Percentiles rank a stretch among this genome's conserved stretches.
Conservation (phyloP, 2,329 filamentous ascomycete genomes). For the Coniochaeta ligniaria region DNA sequence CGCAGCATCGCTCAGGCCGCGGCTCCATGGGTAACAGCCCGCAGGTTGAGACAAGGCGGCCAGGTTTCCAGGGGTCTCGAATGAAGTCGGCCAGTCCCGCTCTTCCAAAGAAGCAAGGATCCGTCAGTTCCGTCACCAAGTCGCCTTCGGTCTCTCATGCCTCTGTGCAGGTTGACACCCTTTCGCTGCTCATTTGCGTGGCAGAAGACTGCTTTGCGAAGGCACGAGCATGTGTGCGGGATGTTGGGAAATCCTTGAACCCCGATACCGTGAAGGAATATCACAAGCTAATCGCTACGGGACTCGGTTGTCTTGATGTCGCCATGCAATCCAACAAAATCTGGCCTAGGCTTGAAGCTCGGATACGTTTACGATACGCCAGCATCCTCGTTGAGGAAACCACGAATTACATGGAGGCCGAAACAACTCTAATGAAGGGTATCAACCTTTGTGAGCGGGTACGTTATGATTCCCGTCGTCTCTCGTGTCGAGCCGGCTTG, state of each 20-base stretch:
- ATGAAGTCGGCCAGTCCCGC: conserved; percentile 7
- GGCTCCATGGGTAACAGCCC: conserved; percentile 6
- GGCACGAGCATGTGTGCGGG: conserved; percentile 49
- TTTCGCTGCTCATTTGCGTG: conserved; percentile 58
- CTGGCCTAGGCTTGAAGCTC: conserved; percentile 60
- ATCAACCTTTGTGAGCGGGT: conserved; percentile 63
- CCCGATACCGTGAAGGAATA: conserved; percentile 54
- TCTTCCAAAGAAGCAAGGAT: conserved; percentile 14
- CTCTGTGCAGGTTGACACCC: conserved; percentile 38
- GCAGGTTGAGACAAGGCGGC: conserved; percentile 10
- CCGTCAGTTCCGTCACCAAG: conserved; percentile 16
- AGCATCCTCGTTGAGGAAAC: conserved; percentile 68
- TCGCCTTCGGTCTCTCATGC: conserved; percentile 31
- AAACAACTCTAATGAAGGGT: conserved; percentile 64
- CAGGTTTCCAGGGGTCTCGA: conserved; percentile 7
- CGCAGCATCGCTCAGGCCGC: neutral
- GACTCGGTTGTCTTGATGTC: conserved; percentile 64
- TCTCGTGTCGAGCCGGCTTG: neutral
- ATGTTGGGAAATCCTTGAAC: conserved; percentile 41
- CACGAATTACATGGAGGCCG: conserved; percentile 66
- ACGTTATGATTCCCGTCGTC: conserved; percentile 6
- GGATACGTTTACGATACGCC: conserved; percentile 63
- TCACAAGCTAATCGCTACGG: conserved; percentile 64
- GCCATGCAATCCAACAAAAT: conserved; percentile 55
- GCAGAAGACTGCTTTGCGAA: conserved; percentile 69